phyloP scores from a whole-genome alignment of 306 rosid genomes.

The Dryas octopetala region DNA sequence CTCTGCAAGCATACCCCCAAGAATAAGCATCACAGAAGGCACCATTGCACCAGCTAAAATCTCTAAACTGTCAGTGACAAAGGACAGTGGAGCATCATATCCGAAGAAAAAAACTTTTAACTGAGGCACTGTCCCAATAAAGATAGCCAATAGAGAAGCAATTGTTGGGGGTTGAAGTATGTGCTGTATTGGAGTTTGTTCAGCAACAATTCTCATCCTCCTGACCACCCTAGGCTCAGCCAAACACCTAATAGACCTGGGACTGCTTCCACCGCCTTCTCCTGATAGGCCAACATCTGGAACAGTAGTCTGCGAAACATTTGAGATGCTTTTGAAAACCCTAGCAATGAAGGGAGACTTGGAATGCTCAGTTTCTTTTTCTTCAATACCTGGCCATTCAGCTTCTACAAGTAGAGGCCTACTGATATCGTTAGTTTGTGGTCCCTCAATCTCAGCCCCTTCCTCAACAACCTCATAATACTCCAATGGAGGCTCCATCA shows the following conservation, averaged over 20 bases:
- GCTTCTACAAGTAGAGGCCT: conserved; percentile 90
- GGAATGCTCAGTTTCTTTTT: conserved; percentile 81
- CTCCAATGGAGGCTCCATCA: conserved; percentile 93
- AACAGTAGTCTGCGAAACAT: conserved; percentile 40
- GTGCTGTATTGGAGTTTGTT: conserved; percentile 78
- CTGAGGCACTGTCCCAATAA: conserved; percentile 69
- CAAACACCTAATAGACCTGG: conserved; percentile 68
- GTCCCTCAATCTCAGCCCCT: conserved; percentile 47
- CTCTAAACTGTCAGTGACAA: conserved; percentile 69
- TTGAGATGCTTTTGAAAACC: conserved; percentile 55
- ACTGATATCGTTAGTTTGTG: conserved; percentile 42
- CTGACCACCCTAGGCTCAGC: conserved; percentile 83
- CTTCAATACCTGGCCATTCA: conserved; percentile 97
- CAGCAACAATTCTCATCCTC: conserved; percentile 72
- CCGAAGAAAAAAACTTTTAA: conserved; percentile 69
- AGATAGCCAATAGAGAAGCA: conserved; percentile 80
- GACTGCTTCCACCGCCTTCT: conserved; percentile 49
- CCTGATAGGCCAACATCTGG: conserved; percentile 45
- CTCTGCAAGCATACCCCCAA: conserved; percentile 93
- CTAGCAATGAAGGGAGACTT: conserved; percentile 76
- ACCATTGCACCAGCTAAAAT: conserved; percentile 75
- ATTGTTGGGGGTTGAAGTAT: conserved; percentile 88
- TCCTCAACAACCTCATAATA: conserved; percentile 72
- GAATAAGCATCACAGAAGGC: conserved; percentile 88
- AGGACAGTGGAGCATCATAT: conserved; percentile 60